These are phyloP conservation scores for Backusella morwellensis DNA, from an alignment of 192 early-diverging fungal species.

Conservation along the genomic window DNA sequence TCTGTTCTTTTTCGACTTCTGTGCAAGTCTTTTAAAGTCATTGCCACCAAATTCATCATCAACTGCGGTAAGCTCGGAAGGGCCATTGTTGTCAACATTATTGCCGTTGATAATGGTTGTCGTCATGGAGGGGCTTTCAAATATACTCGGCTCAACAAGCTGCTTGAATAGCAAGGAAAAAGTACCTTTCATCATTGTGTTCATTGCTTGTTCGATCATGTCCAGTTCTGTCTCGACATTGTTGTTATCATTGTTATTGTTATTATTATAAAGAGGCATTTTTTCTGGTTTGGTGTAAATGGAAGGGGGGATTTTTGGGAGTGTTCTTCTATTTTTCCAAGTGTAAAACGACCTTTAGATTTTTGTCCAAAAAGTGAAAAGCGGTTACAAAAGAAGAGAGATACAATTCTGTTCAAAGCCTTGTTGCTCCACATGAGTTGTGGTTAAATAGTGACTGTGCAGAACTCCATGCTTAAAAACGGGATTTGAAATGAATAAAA, in stretches of 20 bases:
- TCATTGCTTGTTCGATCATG: background rate
- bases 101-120: background rate
- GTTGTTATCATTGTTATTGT: background rate
- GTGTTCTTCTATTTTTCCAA: too few species aligned
- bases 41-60: background rate
- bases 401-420: too few species aligned
- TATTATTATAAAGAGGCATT: background rate
- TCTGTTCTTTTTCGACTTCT: conserved; percentile 2
- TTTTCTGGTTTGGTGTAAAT: background rate
- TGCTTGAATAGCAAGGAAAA: background rate
- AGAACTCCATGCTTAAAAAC: too few species aligned
- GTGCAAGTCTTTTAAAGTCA: conserved; percentile 7
- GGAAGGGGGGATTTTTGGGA: background rate
- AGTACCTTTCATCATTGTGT: background rate
- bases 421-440: too few species aligned
- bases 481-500: too few species aligned
- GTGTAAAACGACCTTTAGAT: too few species aligned
- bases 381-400: too few species aligned
- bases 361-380: too few species aligned
- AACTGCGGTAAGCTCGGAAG: background rate
- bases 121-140: background rate
- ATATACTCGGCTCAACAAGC: background rate
- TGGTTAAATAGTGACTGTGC: too few species aligned
- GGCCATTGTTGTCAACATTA: background rate
- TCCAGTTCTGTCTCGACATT: background rate